A percentile compares a stretch with the other conserved stretches of the same genome.
phyloP scores from a whole-genome alignment of 345 rosid species.

The Anacardium occidentale region DNA sequence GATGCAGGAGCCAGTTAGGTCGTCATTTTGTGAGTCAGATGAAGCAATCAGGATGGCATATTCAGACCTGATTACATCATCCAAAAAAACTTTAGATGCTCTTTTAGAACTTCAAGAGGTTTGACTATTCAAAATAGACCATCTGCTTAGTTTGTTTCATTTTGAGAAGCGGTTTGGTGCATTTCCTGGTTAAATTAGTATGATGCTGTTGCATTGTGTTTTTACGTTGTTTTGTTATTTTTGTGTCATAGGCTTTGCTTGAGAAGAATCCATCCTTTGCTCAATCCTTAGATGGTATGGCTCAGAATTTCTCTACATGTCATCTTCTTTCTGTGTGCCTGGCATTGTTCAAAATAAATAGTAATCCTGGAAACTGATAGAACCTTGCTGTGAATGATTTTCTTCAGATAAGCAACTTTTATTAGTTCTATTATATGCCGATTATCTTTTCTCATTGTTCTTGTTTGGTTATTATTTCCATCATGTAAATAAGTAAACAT shows the following conservation, averaged over 20 bases:
- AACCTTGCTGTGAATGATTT: background rate
- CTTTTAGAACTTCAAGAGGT: slow-evolving; percentile 78
- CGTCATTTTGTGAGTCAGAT: slow-evolving; percentile 57
- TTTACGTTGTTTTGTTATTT: slow-evolving; percentile 11
- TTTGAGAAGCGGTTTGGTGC: background rate
- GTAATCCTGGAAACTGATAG: background rate
- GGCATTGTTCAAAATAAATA: background rate
- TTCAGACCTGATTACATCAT: slow-evolving; percentile 54
- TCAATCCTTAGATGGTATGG: slow-evolving; percentile 60
- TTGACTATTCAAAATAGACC: slow-evolving; percentile 18
- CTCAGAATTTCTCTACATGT: slow-evolving; percentile 6
- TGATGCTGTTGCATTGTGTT: background rate
- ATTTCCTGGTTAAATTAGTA: background rate
- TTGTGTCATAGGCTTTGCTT: slow-evolving; percentile 59
- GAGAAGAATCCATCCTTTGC: slow-evolving; percentile 72
- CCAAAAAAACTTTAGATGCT: slow-evolving; percentile 74
- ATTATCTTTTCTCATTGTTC: background rate
- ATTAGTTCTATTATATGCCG: background rate
- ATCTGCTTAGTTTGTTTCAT: background rate
- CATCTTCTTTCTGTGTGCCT: background rate
- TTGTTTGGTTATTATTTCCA: background rate
- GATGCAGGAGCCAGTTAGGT: slow-evolving; percentile 63
- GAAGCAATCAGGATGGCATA: slow-evolving; percentile 56
- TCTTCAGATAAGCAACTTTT: background rate
- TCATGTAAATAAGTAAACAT: background rate